Percentiles rank a stretch among this genome's conserved stretches.
Conservation (phyloP, 2,329 filamentous ascomycete genomes). For the Sarocladium brachiariae region DNA sequence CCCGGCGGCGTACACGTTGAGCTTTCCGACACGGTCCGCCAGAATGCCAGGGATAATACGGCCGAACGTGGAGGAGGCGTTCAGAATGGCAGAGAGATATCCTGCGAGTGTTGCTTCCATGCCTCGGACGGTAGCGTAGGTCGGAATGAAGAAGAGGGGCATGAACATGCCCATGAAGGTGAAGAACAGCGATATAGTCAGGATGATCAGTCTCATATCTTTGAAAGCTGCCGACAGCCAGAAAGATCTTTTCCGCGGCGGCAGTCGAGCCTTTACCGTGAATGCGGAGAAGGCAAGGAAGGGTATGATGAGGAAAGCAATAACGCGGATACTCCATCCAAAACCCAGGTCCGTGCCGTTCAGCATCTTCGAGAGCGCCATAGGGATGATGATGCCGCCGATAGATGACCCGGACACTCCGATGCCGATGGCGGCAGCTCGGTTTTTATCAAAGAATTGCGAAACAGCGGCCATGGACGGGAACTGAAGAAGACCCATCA, state of each 20-base stretch:
- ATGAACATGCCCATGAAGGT: constrained; percentile 42
- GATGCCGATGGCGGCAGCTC: constrained; percentile 40
- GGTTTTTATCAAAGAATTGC: constrained; percentile 40
- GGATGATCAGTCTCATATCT: constrained; percentile 20
- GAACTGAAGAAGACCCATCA: constrained; percentile 33
- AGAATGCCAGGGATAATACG: constrained; percentile 52
- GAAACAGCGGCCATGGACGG: constrained; percentile 38
- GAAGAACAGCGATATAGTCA: constrained; percentile 28
- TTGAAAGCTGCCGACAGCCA: constrained; percentile 31
- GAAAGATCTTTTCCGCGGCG: constrained; percentile 29
- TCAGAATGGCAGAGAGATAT: constrained; percentile 64
- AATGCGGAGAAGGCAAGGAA: constrained; percentile 32
- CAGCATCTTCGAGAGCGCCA: constrained; percentile 40
- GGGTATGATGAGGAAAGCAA: constrained; percentile 43
- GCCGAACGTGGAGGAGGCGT: constrained; percentile 53
- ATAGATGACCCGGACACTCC: constrained; percentile 38
- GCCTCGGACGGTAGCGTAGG: constrained; percentile 48
- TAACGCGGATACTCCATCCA: constrained; percentile 44
- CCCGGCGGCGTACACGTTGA: constrained; percentile 37
- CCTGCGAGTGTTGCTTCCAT: constrained; percentile 52
- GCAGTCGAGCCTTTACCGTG: constrained; percentile 26
- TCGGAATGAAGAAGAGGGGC: constrained; percentile 54
- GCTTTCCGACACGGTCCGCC: constrained; percentile 48
- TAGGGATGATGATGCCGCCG: constrained; percentile 47
- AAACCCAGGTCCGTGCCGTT: constrained; percentile 36